Conservation (phyloP, 1,139 yeast species). For the Hansenula sp. region DNA sequence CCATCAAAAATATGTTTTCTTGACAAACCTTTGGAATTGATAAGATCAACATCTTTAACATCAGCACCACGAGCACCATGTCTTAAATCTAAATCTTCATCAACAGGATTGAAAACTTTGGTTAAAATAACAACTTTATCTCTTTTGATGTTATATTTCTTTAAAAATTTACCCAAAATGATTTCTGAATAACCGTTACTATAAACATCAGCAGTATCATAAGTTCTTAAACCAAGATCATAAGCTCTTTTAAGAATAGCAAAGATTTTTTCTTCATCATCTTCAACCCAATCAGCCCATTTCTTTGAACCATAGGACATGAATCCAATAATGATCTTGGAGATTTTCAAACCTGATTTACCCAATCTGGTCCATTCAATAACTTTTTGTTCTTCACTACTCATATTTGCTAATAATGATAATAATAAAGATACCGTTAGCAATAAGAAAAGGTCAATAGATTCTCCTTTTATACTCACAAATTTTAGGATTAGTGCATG, state of each 20-base stretch:
- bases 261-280: constrained; percentile 36
- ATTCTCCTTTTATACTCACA: not conserved
- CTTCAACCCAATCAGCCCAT: constrained; percentile 47
- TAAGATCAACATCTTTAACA: constrained; percentile 22
- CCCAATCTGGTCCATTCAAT: constrained; percentile 16
- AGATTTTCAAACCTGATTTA: constrained; percentile 46
- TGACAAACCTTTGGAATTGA: constrained; percentile 36
- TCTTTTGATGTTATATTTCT: constrained; percentile 36
- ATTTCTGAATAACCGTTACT: constrained; percentile 41
- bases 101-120: constrained; percentile 30
- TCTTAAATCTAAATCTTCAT: constrained; percentile 15
- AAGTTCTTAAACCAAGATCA: constrained; percentile 47
- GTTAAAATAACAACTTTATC: constrained; percentile 41
- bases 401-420: not conserved
- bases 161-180: constrained; percentile 37
- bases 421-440: not conserved
- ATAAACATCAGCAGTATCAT: constrained; percentile 48
- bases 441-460: not conserved
- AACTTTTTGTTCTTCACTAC: not conserved
- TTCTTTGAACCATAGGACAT: constrained; percentile 48
- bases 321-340: constrained; percentile 51
- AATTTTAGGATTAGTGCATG: too few species aligned
- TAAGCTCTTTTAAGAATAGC: constrained; percentile 45
- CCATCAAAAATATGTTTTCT: constrained; percentile 45
- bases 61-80: constrained; percentile 11